Percentiles rank a stretch among this genome's conserved stretches.
Evolutionary conservation across 306 rosid species (phyloP).

Genomic region (Pyrus communis): DNA sequence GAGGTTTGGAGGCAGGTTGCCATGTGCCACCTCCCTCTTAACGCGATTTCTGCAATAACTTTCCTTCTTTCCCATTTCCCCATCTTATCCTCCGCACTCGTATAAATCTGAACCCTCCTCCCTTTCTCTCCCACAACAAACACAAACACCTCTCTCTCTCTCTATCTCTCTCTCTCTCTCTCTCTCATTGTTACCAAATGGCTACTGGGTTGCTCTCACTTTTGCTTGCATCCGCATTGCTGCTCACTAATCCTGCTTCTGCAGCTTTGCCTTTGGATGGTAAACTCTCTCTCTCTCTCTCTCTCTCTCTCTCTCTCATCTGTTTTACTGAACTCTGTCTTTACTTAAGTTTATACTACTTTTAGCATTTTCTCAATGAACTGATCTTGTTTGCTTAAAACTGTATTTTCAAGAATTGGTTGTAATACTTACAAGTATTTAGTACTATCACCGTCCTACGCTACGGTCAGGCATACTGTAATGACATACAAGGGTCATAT

Average conservation of each 20-base stretch:
- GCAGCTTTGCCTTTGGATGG: conserved; percentile 55
- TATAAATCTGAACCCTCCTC: conserved; percentile 35
- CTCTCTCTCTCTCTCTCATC: conserved; percentile 7
- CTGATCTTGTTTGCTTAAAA: neutral
- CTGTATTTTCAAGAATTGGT: neutral
- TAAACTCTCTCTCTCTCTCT: conserved; percentile 10
- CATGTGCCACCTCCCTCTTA: neutral
- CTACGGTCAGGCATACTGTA: too few relatives aligned
- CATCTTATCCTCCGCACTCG: conserved; percentile 13
- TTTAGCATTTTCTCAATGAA: neutral
- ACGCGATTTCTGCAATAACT: conserved; percentile 42
- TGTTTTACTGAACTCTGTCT: conserved; percentile 2
- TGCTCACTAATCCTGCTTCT: conserved; percentile 37
- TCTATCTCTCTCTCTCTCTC: neutral
- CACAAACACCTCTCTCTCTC: neutral
- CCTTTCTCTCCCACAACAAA: conserved; percentile 3
- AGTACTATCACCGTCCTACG: too few relatives aligned
- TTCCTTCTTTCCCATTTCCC: conserved; percentile 14
- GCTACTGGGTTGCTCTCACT: conserved; percentile 20
- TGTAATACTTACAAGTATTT: too few relatives aligned
- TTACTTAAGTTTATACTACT: neutral
- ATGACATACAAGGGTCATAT: too few relatives aligned
- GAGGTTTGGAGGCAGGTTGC: neutral
- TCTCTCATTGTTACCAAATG: conserved; percentile 23
- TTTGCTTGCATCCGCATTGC: conserved; percentile 25